Evolutionary conservation across 2,329 filamentous ascomycete species (phyloP).

Genomic region (Hymenoscyphus infarciens): DNA sequence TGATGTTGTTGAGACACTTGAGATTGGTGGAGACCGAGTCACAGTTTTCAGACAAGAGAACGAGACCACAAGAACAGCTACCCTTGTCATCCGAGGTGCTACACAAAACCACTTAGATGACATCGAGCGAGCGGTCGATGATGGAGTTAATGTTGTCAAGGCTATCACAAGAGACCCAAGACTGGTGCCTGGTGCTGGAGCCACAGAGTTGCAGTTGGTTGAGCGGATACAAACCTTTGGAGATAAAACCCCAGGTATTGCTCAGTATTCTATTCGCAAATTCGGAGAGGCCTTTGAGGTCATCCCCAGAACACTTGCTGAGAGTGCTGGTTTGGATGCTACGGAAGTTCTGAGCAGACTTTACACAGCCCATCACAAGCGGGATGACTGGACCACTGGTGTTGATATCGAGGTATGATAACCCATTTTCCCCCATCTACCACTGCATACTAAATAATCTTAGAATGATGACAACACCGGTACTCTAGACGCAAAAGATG

Average conservation of each 20-base stretch:
- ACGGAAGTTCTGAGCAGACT: slow-evolving; percentile 92
- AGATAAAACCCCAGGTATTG: slow-evolving; percentile 87
- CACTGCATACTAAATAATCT: slow-evolving; percentile 17
- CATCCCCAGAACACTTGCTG: slow-evolving; percentile 86
- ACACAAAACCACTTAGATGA: slow-evolving; percentile 98
- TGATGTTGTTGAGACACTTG: slow-evolving; percentile 92
- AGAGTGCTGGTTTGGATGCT: slow-evolving; percentile 91
- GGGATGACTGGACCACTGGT: slow-evolving; percentile 83
- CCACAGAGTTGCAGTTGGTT: slow-evolving; percentile 89
- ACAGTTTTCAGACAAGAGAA: slow-evolving; percentile 98
- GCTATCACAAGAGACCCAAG: slow-evolving; percentile 92
- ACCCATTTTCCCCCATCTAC: neutral
- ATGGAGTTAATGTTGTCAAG: slow-evolving; percentile 98
- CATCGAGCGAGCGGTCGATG: slow-evolving; percentile 92
- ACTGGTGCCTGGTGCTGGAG: slow-evolving; percentile 89
- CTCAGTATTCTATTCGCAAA: slow-evolving; percentile 97
- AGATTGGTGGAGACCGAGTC: slow-evolving; percentile 96
- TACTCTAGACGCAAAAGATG: slow-evolving; percentile 77
- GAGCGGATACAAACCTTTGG: slow-evolving; percentile 87
- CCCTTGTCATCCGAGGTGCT: slow-evolving; percentile 87
- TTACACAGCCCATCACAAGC: slow-evolving; percentile 89
- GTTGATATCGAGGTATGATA: slow-evolving; percentile 77
- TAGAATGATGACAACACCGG: slow-evolving; percentile 76
- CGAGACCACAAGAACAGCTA: slow-evolving; percentile 87
- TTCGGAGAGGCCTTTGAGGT: slow-evolving; percentile 98